Evolutionary conservation across 208 protist species (phyloP), one percentile per base, ranked within the genome.

Genomic region (Leishmania braziliensis): DNA sequence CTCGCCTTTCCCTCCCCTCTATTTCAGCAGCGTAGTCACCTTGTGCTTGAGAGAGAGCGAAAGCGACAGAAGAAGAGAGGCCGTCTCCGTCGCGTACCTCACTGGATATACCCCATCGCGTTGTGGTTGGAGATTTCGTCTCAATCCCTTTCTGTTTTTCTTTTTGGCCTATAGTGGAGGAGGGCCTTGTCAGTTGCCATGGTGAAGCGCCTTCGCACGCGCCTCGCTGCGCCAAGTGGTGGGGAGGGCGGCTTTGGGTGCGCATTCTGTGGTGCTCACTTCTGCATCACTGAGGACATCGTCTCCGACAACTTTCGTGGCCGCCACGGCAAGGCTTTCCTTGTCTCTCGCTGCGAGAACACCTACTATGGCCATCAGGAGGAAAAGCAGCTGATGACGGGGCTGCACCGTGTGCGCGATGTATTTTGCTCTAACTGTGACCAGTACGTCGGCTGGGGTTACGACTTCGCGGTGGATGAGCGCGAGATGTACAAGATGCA

Each of bases 401-500:
- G 93, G 1, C 79, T 84, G 36, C 91, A 96, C 76, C 93, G 93
- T 65, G 91, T 95, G 56, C 89, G 93, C 18, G 91, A 96, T 73
- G 85, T 94, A 50, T 96, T 95, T 78, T 96, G 93, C 75, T 66
- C 87, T 29, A 87, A 80, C 75, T 96, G 93, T 58, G 93, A 96
- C 78, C 80, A 87, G 43, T 92, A 95, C 78, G 66, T 96, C 53
- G 93, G 93, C 18, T 96, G 93, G 91, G 91, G 85, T 33, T 96
- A 96, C 83, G 93, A 96, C 81, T 95, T 94, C 84, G 91, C 93
- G 0, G 86, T 90, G 62, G 88, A 90, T 43, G 91, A 95, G 69
- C 92, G 93, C 70, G 91, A 96, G 86, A 83, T 88, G 69, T 95
- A 95, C 79, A 96, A 96, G 75, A 80, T 94, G 33, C 86, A 92